phyloP scores from a whole-genome alignment of 2,329 filamentous ascomycete species.

The Ramichloridium luteum region DNA sequence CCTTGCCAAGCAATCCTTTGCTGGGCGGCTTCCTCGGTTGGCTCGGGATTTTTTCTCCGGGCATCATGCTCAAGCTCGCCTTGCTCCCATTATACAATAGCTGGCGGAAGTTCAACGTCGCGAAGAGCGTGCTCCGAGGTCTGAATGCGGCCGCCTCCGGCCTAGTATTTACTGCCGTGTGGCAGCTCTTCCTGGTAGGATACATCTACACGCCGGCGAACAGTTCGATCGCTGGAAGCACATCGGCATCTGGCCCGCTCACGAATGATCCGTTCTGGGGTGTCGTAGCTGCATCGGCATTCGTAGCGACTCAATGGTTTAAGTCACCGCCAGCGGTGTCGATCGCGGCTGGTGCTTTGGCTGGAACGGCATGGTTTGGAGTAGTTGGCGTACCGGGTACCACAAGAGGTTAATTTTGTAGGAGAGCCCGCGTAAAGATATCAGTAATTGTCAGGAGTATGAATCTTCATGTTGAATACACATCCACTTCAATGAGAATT shows the following conservation, averaged over 20 bases:
- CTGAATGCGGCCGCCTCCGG: constrained; percentile 34
- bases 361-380: constrained; percentile 31
- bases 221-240: constrained; percentile 19
- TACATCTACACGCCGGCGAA: constrained; percentile 14
- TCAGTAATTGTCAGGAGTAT: no score
- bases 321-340: constrained; percentile 28
- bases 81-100: constrained; percentile 29
- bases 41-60: constrained; percentile 31
- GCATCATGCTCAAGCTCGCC: constrained; percentile 26
- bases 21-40: constrained; percentile 28
- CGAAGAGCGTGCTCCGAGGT: constrained; percentile 27
- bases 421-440: no score
- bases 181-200: constrained; percentile 33
- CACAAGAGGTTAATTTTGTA: background rate
- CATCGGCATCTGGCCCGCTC: constrained; percentile 23
- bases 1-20: constrained; percentile 21
- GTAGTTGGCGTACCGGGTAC: constrained; percentile 5
- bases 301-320: constrained; percentile 31
- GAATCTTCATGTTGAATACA: no score
- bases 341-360: constrained; percentile 28
- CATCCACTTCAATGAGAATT: no score
- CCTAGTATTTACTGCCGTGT: constrained; percentile 34
- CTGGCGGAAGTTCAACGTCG: constrained; percentile 24
- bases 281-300: constrained; percentile 30
- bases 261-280: constrained; percentile 34